Conservation (phyloP, 2,329 filamentous ascomycete genomes). For the Dothistroma septosporum region DNA sequence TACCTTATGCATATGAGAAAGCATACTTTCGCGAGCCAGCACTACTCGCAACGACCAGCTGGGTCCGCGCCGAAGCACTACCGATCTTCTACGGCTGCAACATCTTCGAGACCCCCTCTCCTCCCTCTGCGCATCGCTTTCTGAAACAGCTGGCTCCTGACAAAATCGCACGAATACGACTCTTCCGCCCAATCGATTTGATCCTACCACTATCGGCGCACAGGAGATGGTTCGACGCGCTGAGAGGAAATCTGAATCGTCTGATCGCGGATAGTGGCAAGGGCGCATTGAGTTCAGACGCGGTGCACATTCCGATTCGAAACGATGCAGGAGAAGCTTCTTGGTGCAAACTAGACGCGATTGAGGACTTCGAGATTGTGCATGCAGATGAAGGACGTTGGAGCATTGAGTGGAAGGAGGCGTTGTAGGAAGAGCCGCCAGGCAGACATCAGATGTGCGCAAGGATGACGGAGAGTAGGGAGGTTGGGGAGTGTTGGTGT, state of each 20-base stretch:
- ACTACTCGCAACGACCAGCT: conserved; percentile 10
- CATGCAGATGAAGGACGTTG: conserved; percentile 2
- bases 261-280: conserved; percentile 16
- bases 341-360: conserved; percentile 11
- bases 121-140: conserved; percentile 17
- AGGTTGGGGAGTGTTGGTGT: conserved; percentile 3
- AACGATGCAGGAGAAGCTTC: neutral
- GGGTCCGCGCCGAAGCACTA: conserved; percentile 19
- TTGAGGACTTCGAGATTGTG: conserved; percentile 9
- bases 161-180: conserved; percentile 12
- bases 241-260: conserved; percentile 13
- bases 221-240: conserved; percentile 13
- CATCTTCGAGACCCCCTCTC: conserved; percentile 18
- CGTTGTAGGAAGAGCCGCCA: neutral
- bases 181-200: conserved; percentile 17
- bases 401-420: conserved; percentile 12
- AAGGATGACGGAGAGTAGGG: neutral
- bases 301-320: conserved; percentile 17
- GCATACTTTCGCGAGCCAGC: conserved; percentile 13
- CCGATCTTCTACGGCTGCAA: conserved; percentile 24
- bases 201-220: conserved; percentile 9
- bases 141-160: conserved; percentile 9
- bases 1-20: conserved; percentile 21
- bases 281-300: conserved; percentile 12
- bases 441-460: neutral